Evolutionary conservation across 352 stramenopile genomes (phyloP), one percentile per base, ranked within the genome.

Genomic region (Pythium periplocum): DNA sequence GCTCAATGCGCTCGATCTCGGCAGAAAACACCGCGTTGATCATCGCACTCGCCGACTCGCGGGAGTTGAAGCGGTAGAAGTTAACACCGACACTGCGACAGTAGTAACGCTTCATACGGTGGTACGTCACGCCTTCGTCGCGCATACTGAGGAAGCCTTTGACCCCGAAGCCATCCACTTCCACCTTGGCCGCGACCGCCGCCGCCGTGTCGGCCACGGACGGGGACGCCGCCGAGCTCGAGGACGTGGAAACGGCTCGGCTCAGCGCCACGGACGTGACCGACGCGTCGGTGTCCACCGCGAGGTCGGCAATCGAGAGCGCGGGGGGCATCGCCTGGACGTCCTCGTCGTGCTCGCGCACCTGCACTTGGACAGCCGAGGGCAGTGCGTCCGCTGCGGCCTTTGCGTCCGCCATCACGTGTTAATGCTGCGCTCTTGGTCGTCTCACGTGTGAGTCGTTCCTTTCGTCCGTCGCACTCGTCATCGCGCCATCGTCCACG

Each of bases 41-140:
- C 53, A 87, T 68, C 12, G 66, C 54, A 37, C 66, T 79, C 34
- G 79, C 75, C n/a, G 67, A 67, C 47, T 89, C 78, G 8, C 78
- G 75, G 41, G 77, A 82, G 49, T 74, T 73, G 52, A 90, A 93
- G 8, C 83, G 75, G 35, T 56, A 85, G 59, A 93, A 88, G 54
- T 89, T 89, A 41, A 90, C 70, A 6, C 83, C 83, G n/a, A 88
- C 75, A 48, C 77, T 84, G 44, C 78, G 79, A 55, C 78, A 90
- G 64, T 85, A 93, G 63, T 83, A 93, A 32, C 79, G 79, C 60
- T 88, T 90, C 83, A 93, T 93, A 59, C 83, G 83, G 60, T 90
- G 83, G 59, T 90, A 90, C 37, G 79, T 90, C 43, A 90, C 74
- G 49, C 83, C 80, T 53, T 93, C 78, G 53, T 93, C 79, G 35